These are phyloP conservation scores for Erythrophleum ivorense DNA, from an alignment of 331 rosid genomes.

Conservation along the genomic window DNA sequence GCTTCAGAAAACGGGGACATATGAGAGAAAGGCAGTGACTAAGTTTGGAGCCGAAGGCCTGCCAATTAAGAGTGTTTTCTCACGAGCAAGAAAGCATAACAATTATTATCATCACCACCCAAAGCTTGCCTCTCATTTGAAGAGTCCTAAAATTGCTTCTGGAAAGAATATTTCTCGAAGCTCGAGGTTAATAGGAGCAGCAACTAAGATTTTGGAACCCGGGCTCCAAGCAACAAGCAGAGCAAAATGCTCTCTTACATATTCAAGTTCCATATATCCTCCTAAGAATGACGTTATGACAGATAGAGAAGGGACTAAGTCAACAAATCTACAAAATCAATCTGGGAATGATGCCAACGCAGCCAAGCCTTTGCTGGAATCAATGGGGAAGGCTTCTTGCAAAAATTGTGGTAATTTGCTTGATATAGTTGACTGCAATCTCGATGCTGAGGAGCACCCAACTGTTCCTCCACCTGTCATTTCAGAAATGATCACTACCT, in stretches of 20 bases:
- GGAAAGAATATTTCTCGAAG: constrained; percentile 55
- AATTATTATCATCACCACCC: constrained; percentile 41
- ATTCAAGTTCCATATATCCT: constrained; percentile 49
- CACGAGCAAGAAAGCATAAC: constrained; percentile 57
- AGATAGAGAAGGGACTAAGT: constrained; percentile 21
- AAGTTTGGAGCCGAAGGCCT: constrained; percentile 70
- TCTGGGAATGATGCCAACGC: constrained; percentile 36
- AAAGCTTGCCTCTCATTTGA: constrained; percentile 58
- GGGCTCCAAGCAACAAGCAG: constrained; percentile 65
- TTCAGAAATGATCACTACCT: constrained; percentile 44
- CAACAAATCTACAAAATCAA: constrained; percentile 30
- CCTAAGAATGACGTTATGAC: constrained; percentile 27
- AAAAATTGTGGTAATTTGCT: constrained; percentile 57
- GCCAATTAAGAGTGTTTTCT: constrained; percentile 71
- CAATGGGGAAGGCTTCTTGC: constrained; percentile 53
- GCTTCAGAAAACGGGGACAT: constrained; percentile 60
- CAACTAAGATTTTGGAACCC: constrained; percentile 79
- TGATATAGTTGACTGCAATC: constrained; percentile 42
- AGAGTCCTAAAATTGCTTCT: constrained; percentile 62
- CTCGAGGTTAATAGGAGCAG: constrained; percentile 75
- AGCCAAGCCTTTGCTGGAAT: constrained; percentile 42
- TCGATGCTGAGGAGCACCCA: constrained; percentile 41
- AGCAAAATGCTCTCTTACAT: constrained; percentile 57
- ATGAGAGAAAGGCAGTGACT: constrained; percentile 58
- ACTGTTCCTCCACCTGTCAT: constrained; percentile 34